Base-by-base conservation (phyloP, 352 stramenopile species). In the Globisporangium iwayamae region DNA sequence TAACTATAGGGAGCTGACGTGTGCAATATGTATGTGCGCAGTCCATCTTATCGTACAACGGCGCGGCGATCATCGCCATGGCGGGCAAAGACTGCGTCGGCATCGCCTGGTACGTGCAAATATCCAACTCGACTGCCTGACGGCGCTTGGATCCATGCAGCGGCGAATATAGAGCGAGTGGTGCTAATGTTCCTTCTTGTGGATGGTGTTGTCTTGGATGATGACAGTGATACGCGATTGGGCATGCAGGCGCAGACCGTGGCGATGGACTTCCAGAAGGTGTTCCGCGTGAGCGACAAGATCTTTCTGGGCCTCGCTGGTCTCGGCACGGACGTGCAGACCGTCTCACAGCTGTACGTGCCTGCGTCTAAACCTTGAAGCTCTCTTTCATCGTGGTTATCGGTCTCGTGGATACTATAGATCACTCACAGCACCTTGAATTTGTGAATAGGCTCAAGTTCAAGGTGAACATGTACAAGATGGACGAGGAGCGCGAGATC, bases 61-160 rank as follows among this genome's bases (percentile, higher is more conserved):
- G 98, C 67, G 92, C 91, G 56, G 97, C 97, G 56, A 98, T 99
- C 65, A 98, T 99, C 71, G 98, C 96, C 65, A 99, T 99, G 98
- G 90, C 96, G 28, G 98, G 98, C 65, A 99, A 99, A 75, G 94
- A 99, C 79, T 99, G 98, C 76, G 97, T 99, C 36, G 98, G 91
- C 32, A 99, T 99, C 69, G 97, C 96, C 50, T 95, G 88, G 89
- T 96, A 39, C 41, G 52, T 38, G 25, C n/a, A 38, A 11, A 20
- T 8, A 38, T 61, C 20, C 4, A 47, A 34, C 1, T 16, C 4
- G 14, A 6, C 13, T 22, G 46, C 5, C 14, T 28, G 39, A 63
- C 30, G 7, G 45, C 39, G 39, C 39, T 45, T 16, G 14, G 39
- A 45, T 45, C 16, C 9, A 9, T 62, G 30, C 32, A 36, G 11